phyloP scores from a whole-genome alignment of 1,284 basidiomycete genomes.

The Laetiporus sulphureus region DNA sequence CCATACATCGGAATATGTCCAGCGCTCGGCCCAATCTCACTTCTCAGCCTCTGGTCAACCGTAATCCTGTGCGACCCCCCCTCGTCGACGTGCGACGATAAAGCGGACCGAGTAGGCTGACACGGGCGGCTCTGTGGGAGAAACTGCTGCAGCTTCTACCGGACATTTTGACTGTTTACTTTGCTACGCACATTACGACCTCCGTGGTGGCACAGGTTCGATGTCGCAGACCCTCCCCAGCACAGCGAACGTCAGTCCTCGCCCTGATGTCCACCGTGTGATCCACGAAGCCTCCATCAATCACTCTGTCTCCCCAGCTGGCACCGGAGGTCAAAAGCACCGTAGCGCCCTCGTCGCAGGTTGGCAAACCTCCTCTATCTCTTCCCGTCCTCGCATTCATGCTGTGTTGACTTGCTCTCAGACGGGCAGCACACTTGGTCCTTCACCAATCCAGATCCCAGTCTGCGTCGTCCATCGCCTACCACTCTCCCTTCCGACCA shows the following conservation, averaged over 20 bases:
- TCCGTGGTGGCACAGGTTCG: background rate
- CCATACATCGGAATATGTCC: too few species aligned
- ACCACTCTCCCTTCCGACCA: background rate
- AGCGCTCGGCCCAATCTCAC: too few species aligned
- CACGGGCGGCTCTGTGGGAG: background rate
- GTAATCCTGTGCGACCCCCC: too few species aligned
- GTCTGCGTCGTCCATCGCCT: background rate
- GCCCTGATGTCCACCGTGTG: background rate
- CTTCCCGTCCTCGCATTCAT: background rate
- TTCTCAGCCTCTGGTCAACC: too few species aligned
- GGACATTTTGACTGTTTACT: background rate
- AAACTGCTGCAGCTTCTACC: background rate
- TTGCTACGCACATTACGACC: background rate
- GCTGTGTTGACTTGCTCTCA: background rate
- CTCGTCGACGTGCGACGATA: background rate
- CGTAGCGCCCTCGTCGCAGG: background rate
- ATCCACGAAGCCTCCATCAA: background rate
- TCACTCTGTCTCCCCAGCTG: background rate
- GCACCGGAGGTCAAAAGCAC: constrained; percentile 4
- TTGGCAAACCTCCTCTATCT: background rate
- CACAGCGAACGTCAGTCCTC: background rate
- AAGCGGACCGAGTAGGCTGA: background rate
- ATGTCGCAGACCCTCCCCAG: background rate
- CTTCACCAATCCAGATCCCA: background rate
- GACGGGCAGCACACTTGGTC: background rate